Evolutionary conservation across 164 flowering plant species (phyloP).

Genomic region (Magnolia kwangsiensis): DNA sequence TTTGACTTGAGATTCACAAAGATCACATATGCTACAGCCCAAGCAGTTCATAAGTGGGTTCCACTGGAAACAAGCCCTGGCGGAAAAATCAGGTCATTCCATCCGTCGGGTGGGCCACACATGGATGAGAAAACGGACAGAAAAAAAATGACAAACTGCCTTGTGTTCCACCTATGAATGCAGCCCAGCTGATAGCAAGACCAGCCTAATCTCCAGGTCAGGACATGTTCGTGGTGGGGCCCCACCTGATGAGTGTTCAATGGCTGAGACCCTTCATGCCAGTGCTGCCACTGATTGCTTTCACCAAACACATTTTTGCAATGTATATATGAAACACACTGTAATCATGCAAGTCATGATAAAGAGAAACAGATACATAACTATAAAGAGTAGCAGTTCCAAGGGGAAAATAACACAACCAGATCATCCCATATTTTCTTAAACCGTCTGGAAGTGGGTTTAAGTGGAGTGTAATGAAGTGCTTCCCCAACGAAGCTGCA

Average conservation of each 20-base stretch:
- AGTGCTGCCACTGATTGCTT: not conserved
- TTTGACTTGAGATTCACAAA: too few relatives aligned
- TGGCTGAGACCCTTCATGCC: not conserved
- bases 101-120: not conserved
- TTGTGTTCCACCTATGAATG: not conserved
- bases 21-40: too few relatives aligned
- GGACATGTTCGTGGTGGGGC: not conserved
- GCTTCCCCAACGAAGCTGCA: not conserved
- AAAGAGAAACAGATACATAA: not conserved
- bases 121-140: not conserved
- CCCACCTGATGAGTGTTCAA: not conserved
- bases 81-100: too few relatives aligned
- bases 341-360: too few relatives aligned
- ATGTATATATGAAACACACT: not conserved
- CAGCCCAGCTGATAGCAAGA: not conserved
- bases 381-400: not conserved
- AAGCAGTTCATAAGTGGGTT: too few relatives aligned
- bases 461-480: not conserved
- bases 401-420: not conserved
- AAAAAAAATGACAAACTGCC: not conserved
- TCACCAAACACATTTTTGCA: not conserved
- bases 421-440: too few relatives aligned
- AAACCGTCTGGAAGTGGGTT: not conserved
- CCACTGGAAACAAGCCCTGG: too few relatives aligned
- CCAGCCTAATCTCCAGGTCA: not conserved